Conservation (phyloP, 306 rosid genomes). For the Lagenaria siceraria region DNA sequence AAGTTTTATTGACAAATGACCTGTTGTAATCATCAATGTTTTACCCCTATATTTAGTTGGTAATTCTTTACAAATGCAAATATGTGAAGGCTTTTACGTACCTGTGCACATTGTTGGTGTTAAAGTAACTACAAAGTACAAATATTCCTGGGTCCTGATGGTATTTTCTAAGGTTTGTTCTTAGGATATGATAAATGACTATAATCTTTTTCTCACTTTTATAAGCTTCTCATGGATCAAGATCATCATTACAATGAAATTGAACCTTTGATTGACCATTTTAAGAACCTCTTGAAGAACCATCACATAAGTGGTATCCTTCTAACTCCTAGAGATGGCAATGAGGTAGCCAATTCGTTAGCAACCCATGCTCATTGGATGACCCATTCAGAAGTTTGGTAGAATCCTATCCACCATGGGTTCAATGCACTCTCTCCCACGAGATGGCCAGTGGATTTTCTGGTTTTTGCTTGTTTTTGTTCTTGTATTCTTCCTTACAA, state of each 20-base stretch:
- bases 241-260: background rate
- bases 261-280: background rate
- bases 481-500: background rate
- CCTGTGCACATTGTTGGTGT: background rate
- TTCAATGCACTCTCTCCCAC: background rate
- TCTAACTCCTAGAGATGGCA: background rate
- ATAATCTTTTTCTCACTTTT: background rate
- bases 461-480: background rate
- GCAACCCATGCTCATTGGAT: background rate
- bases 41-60: background rate
- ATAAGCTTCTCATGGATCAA: background rate
- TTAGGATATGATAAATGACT: background rate
- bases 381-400: background rate
- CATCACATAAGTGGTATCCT: background rate
- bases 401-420: background rate
- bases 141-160: background rate
- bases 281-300: background rate
- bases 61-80: background rate
- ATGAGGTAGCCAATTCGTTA: background rate
- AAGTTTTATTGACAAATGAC: constrained; percentile 10
- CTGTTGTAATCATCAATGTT: background rate
- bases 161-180: background rate
- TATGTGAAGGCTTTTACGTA: background rate
- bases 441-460: background rate
- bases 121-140: background rate